Evolutionary conservation across 2,329 filamentous ascomycete genomes (phyloP), one percentile per base, ranked within the genome.

Genomic region (Daldinia sp.): DNA sequence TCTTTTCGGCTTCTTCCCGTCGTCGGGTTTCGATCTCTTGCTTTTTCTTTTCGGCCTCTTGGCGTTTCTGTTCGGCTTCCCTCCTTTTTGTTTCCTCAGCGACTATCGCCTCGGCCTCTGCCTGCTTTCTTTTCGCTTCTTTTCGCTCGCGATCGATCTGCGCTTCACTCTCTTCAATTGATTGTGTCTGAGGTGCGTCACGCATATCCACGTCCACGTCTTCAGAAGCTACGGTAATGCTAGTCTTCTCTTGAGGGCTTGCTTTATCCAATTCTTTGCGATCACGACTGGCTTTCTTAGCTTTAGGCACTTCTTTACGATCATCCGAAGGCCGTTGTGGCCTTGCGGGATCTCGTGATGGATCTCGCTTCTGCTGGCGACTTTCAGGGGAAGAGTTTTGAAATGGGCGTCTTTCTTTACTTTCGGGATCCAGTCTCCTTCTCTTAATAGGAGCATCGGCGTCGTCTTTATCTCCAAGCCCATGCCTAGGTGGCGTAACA

Each of bases 181-280:
- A 65, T 15, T 71, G 71, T 35, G 72, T 73, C 3, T 52, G 76
- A 1, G 66, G 69, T 11, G 78, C 80, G 64, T 87, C 85, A 1
- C 76, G 77, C 85, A 87, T 87, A 17, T 85, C 83, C 7, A 85
- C 72, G 56, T 87, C 85, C 1, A 77, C 72, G 56, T 87, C 84
- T 63, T 87, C 85, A 0, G 83, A 83, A 67, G 86, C 86, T 37
- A 87, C 83, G 48, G 82, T 81, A n/a, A 86, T 84, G 56, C 77
- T 81, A 13, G 76, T 73, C 68, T 82, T 83, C 37, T 85, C 84
- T 3, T 76, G 75, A 1, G 77, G 72, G 8, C 69, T 72, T 1
- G 76, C 75, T 64, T 81, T 83, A 13, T 75, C 72, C 2, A 74
- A 75, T 25, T 83, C 80, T 48, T 78, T 78, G 2, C 79, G 78